A percentile compares a stretch with the other conserved stretches of the same genome.
phyloP scores from a whole-genome alignment of 2,329 filamentous ascomycete species.

The Fusarium sp. region DNA sequence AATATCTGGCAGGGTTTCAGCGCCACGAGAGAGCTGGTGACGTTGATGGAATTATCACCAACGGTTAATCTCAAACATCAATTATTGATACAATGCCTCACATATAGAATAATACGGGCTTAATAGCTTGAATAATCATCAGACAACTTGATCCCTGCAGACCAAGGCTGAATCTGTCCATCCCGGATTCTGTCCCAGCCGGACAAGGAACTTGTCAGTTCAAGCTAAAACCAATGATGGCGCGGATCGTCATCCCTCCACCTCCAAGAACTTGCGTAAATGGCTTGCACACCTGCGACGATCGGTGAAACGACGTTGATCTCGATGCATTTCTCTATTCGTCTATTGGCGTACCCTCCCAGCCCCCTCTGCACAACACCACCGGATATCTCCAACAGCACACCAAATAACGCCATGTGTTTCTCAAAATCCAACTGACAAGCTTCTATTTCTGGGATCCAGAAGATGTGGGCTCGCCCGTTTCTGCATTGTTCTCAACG shows the following conservation, averaged over 20 bases:
- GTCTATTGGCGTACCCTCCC: constrained; percentile 11
- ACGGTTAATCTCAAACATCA: neutral
- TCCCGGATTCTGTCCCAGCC: constrained; percentile 9
- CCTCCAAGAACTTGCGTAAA: constrained; percentile 40
- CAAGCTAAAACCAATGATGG: constrained; percentile 14
- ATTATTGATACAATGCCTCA: neutral
- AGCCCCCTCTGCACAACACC: neutral
- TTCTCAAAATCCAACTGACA: neutral
- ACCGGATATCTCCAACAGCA: neutral
- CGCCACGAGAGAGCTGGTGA: constrained; percentile 23
- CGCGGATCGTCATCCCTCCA: constrained; percentile 21
- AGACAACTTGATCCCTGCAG: constrained; percentile 9
- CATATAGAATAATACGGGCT: neutral
- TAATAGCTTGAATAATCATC: neutral
- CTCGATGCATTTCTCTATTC: constrained; percentile 19
- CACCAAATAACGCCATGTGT: neutral
- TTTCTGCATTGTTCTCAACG: constrained; percentile 12
- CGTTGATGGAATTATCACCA: constrained; percentile 5
- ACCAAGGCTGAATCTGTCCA: constrained; percentile 17
- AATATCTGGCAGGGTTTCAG: constrained; percentile 8
- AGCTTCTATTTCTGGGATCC: constrained; percentile 9
- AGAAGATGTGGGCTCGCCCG: constrained; percentile 12
- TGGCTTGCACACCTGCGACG: constrained; percentile 33
- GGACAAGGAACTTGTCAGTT: constrained; percentile 24
- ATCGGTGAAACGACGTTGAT: constrained; percentile 21